These are phyloP conservation scores for Pyricularia grisea DNA, from an alignment of 2,329 filamentous ascomycete species.

Conservation along the genomic window DNA sequence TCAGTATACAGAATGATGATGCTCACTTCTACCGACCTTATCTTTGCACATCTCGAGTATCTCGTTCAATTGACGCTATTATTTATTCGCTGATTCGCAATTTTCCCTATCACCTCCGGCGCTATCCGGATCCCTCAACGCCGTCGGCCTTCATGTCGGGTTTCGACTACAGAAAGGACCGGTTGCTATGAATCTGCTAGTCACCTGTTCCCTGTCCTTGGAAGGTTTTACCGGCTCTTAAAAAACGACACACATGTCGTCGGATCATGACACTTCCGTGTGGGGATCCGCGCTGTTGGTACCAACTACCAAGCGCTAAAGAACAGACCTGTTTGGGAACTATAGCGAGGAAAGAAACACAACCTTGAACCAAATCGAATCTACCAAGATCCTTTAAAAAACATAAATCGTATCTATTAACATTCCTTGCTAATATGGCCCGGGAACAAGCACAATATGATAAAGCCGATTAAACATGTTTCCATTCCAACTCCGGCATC, in stretches of 20 bases:
- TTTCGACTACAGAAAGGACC: background rate
- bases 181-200: background rate
- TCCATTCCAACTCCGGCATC: background rate
- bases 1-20: no score
- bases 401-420: background rate
- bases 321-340: background rate
- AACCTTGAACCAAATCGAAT: background rate
- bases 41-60: background rate
- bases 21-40: no score
- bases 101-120: background rate
- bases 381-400: no score
- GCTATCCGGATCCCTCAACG: background rate
- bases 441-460: background rate
- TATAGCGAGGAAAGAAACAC: background rate
- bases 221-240: background rate
- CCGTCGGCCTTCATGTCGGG: no score
- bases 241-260: background rate
- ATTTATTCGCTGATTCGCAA: background rate
- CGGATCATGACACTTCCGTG: background rate
- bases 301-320: background rate
- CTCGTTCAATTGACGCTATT: background rate
- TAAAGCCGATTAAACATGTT: background rate
- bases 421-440: background rate
- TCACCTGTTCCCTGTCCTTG: background rate
- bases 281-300: background rate